Evolutionary conservation across 2,329 filamentous ascomycete genomes (phyloP).

Genomic region (Proliferodiscus dingleyae): DNA sequence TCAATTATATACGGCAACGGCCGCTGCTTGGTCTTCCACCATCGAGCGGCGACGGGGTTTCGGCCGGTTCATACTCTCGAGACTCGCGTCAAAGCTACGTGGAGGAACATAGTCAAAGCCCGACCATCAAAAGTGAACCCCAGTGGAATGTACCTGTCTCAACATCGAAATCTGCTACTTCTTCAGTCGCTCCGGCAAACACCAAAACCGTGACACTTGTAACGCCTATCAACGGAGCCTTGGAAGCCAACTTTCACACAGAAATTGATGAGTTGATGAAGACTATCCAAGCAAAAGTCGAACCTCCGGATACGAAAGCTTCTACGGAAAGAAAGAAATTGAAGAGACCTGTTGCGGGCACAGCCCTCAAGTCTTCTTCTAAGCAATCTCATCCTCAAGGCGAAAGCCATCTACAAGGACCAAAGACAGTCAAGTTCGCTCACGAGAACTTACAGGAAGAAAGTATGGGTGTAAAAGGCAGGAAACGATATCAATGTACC

Average conservation of each 20-base stretch:
- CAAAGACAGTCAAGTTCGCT: conserved; percentile 21
- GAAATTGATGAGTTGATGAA: conserved; percentile 86
- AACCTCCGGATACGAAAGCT: conserved; percentile 32
- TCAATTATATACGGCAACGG: conserved; percentile 28
- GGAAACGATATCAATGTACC: conserved; percentile 68
- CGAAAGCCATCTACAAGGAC: conserved; percentile 9
- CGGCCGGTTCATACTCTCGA: conserved; percentile 29
- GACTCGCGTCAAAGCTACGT: conserved; percentile 31
- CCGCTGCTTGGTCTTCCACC: conserved; percentile 30
- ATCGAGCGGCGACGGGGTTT: conserved; percentile 13
- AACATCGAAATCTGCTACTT: conserved; percentile 15
- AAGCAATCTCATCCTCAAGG: conserved; percentile 4
- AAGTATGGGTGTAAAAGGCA: conserved; percentile 5
- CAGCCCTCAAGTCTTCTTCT: conserved; percentile 32
- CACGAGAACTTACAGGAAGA: conserved; percentile 20
- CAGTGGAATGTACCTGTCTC: conserved; percentile 19
- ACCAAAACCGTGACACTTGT: conserved; percentile 12
- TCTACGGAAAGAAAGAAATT: conserved; percentile 18
- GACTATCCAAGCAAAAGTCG: conserved; percentile 68
- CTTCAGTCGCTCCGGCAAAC: conserved; percentile 11
- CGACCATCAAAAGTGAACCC: conserved; percentile 33
- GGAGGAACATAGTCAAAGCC: conserved; percentile 28
- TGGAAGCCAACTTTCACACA: conserved; percentile 65
- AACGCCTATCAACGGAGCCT: conserved; percentile 4
- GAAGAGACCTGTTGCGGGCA: conserved; percentile 17